Percentiles rank a stretch among this genome's conserved stretches.
Conservation (phyloP, 352 stramenopile genomes). For the Phytophthora pseudosyringae region DNA sequence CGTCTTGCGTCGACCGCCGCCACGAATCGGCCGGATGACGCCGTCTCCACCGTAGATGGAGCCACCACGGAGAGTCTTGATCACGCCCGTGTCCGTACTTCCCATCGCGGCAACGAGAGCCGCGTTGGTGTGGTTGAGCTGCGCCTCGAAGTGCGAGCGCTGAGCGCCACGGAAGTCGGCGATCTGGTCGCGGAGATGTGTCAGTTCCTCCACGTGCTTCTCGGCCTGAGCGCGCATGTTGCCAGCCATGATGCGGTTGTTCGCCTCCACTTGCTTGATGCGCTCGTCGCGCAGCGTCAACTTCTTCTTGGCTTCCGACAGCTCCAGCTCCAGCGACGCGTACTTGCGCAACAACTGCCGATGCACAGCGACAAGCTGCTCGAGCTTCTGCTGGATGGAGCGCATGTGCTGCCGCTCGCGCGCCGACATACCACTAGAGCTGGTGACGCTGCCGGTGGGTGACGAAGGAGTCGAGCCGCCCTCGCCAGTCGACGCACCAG, state of each 20-base stretch:
- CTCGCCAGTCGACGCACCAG: constrained; percentile 37
- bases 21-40: constrained; percentile 79
- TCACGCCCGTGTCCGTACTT: constrained; percentile 42
- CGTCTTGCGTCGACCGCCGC: constrained; percentile 70
- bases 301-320: constrained; percentile 91
- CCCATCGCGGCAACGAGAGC: constrained; percentile 33
- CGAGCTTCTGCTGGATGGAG: constrained; percentile 91
- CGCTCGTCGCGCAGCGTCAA: constrained; percentile 89
- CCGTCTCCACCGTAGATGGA: constrained; percentile 71
- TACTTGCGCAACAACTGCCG: constrained; percentile 92
- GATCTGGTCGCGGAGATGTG: constrained; percentile 85
- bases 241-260: constrained; percentile 86
- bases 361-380: constrained; percentile 92
- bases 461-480: constrained; percentile 36
- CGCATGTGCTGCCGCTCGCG: constrained; percentile 88
- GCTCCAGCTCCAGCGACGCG: constrained; percentile 86
- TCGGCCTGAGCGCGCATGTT: constrained; percentile 91
- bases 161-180: constrained; percentile 81
- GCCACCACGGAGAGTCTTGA: constrained; percentile 73
- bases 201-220: constrained; percentile 90
- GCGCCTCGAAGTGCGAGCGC: constrained; percentile 78
- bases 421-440: constrained; percentile 69
- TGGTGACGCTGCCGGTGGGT: constrained; percentile 25
- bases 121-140: constrained; percentile 58
- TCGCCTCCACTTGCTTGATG: constrained; percentile 90